Evolutionary conservation across 2,329 filamentous ascomycete species (phyloP), one percentile per base, ranked within the genome.

Genomic region (Ophiostoma australiae): DNA sequence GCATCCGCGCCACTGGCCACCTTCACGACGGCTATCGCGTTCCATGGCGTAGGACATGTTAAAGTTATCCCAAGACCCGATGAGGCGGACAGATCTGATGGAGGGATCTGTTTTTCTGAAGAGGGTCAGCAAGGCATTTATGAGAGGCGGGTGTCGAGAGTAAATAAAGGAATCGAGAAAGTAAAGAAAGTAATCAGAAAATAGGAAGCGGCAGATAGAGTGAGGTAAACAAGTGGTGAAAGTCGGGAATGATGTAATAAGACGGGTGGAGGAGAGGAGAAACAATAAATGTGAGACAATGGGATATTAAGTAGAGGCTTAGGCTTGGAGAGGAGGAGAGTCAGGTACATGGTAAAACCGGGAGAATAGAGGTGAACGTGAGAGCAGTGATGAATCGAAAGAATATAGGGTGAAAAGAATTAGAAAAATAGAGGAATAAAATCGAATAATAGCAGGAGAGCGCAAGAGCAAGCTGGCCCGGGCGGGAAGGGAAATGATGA

Each of bases 21-120:
- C 84, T 75, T 92, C 91, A 75, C 91, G 88, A 78, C 91, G 88
- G 74, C 82, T 82, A 81, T 98, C 94, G 76, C 89, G 87, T 78
- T 94, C 88, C 89, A 98, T 93, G 66, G 83, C 83, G 83, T 97
- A 94, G 68, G 88, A 83, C 77, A 86, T 88, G 73, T 85, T 84
- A 81, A 97, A 97, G 82, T 97, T 97, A 82, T 97, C 94, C 94
- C 94, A 98, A 74, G 93, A 97, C 73, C 94, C 94, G 76, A 95
- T 85, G 66, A 97, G 85, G 77, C 91, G 89, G 75, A 97, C 91
- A 65, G 90, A 90, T 74, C 85, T 84, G 73, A 89, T 85, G 69
- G 86, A 84, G 74, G 86, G 84, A 75, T 85, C 79, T 70, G 88
- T 89, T 81, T 86, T 84, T 77, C 88, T 90, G 78, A 37, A 11